Base-by-base conservation (phyloP, 768 basidiomycete genomes). In the Auricularia heimuer region DNA sequence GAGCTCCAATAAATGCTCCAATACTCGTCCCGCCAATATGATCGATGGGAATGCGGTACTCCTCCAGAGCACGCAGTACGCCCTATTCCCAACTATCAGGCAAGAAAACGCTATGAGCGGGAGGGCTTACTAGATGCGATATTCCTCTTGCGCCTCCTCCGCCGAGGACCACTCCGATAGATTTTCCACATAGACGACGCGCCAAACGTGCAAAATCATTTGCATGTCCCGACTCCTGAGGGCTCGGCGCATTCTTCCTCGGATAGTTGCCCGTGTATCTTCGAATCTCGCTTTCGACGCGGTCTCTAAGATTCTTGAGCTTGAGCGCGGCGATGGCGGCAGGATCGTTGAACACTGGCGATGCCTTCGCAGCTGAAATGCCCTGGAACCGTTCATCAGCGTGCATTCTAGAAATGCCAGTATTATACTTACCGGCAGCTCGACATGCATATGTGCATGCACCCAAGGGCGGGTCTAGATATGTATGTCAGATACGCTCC, bases 81-180 rank as follows among this genome's bases (percentile, higher is more conserved):
- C 97, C 97, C 92, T 94, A 68, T 14, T 34, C 63, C 64, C 64
- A 63, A 44, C 33, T 29, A 36, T 29, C 18, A 65, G 36, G 61
- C 16, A 16, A n/a, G 42, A 29, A 7, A 42, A 7, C 12, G 39
- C 8, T 14, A 42, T 42, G 3, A 7, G 39, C 39, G 4, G 29
- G 29, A 24, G 4, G 6, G 70, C 80, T 62, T 67, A 85, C 84
- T 56, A 90, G 75, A 72, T 91, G 89, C 0, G 87, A 83, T 54
- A 90, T 79, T n/a, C 89, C 97, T 51, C 97, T 83, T 16, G 95
- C 97, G 18, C 97, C 97, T n/a, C 97, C 97, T 4, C 97, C 97
- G 21, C 97, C 97, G 1, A 99, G 82, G 6, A 98, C 94, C 54
- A 99, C 77, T 1, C 95, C 97, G 65, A 98, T 90, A 7, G 91